Conservation (phyloP, 1,139 yeast genomes). For the Suhomyces bolitotheri region DNA sequence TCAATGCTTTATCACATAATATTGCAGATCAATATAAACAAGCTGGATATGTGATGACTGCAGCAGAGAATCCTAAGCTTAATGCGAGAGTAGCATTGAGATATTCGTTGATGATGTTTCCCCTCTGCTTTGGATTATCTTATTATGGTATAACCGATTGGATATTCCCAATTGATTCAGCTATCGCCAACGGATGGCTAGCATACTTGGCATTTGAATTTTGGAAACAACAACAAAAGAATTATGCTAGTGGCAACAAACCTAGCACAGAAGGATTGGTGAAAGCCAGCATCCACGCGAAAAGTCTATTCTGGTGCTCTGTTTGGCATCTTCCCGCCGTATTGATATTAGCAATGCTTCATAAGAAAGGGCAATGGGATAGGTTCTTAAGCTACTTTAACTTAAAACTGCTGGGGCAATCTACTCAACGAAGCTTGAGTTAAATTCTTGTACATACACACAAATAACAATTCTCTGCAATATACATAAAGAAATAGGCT, state of each 20-base stretch:
- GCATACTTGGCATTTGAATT: constrained; percentile 76
- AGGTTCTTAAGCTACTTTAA: constrained; percentile 48
- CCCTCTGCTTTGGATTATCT: constrained; percentile 80
- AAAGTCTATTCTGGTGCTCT: constrained; percentile 89
- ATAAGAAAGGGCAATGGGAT: constrained; percentile 95
- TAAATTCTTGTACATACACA: constrained; percentile 2
- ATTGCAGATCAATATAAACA: constrained; percentile 82
- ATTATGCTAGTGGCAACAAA: constrained; percentile 42
- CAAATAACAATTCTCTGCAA: background rate
- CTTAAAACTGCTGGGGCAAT: constrained; percentile 4
- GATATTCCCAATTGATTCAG: constrained; percentile 76
- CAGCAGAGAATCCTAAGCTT: constrained; percentile 85
- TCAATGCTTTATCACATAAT: constrained; percentile 87
- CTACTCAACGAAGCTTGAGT: too few relatives aligned
- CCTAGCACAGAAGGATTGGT: constrained; percentile 58
- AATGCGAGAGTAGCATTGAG: constrained; percentile 93
- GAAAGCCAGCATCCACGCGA: constrained; percentile 66
- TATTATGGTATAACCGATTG: constrained; percentile 83
- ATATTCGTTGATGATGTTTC: constrained; percentile 88
- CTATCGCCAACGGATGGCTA: constrained; percentile 82
- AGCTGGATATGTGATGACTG: constrained; percentile 97
- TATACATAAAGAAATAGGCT: background rate
- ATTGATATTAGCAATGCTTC: constrained; percentile 86
- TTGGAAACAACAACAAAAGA: constrained; percentile 73
- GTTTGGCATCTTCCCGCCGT: constrained; percentile 94